Percentiles rank a stretch among this genome's conserved stretches.
phyloP scores from a whole-genome alignment of 257 asterid genomes.

The Oldenlandia corymbosa region DNA sequence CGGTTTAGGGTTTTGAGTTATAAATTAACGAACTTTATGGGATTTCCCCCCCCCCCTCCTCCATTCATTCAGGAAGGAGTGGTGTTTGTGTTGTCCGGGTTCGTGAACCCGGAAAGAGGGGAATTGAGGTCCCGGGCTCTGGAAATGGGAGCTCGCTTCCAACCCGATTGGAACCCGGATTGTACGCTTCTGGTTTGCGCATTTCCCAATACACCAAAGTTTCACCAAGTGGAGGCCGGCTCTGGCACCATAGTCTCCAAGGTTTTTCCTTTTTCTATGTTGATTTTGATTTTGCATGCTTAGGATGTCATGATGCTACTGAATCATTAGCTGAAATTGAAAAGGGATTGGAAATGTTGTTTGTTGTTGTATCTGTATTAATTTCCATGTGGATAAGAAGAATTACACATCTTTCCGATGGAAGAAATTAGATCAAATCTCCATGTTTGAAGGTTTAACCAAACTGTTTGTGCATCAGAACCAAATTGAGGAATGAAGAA shows the following conservation, averaged over 20 bases:
- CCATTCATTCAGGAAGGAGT: conserved; percentile 75
- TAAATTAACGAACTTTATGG: too few species aligned
- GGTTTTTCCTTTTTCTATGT: conserved; percentile 29
- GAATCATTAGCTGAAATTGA: too few species aligned
- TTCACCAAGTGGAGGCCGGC: conserved; percentile 76
- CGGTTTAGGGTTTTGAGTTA: neutral
- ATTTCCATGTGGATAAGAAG: too few species aligned
- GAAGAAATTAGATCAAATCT: too few species aligned
- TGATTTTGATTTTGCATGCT: neutral
- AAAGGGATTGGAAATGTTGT: too few species aligned
- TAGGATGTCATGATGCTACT: too few species aligned
- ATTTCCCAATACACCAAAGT: conserved; percentile 82
- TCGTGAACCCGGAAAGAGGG: conserved; percentile 91
- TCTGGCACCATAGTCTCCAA: conserved; percentile 84
- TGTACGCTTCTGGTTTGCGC: conserved; percentile 87
- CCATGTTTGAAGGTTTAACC: too few species aligned
- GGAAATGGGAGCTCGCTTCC: conserved; percentile 95
- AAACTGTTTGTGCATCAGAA: too few species aligned
- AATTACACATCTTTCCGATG: too few species aligned
- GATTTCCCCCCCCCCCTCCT: too few species aligned
- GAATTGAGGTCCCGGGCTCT: conserved; percentile 70
- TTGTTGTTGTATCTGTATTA: too few species aligned
- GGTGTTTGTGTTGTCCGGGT: conserved; percentile 80
- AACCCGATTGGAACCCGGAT: conserved; percentile 77
- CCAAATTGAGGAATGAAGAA: too few species aligned